Percentiles rank a stretch among this genome's conserved stretches.
Evolutionary conservation across 176 grass and related monocot genomes (phyloP).

Genomic region (Aegilops umbellulata): DNA sequence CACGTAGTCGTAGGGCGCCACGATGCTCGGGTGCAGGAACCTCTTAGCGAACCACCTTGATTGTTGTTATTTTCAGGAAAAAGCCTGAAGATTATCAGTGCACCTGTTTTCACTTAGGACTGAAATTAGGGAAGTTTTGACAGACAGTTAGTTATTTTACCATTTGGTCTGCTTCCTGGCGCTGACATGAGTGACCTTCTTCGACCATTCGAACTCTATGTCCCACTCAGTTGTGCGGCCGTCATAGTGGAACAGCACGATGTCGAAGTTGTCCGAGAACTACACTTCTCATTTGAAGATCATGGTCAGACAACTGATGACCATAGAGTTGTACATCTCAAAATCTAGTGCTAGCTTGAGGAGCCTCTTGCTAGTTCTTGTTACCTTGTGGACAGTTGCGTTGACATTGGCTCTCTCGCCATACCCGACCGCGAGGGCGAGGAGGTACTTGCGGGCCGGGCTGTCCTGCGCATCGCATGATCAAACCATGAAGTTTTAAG

Average conservation of each 20-base stretch:
- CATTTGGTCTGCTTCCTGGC: constrained; percentile 39
- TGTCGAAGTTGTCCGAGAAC: constrained; percentile 15
- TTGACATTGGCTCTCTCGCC: constrained; percentile 18
- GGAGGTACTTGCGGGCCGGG: constrained; percentile 7
- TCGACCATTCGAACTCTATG: constrained; percentile 36
- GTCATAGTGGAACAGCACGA: constrained; percentile 48
- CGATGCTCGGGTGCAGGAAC: constrained; percentile 48
- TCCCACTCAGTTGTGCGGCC: constrained; percentile 20
- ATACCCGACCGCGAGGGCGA: neutral
- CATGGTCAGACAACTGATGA: too few relatives aligned
- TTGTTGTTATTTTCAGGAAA: neutral
- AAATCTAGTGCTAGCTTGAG: neutral
- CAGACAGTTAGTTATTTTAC: neutral
- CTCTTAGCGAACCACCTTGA: constrained; percentile 55
- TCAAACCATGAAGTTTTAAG: too few relatives aligned
- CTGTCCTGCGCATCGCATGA: neutral
- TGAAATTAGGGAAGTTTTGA: neutral
- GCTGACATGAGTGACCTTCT: constrained; percentile 33
- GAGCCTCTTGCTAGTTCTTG: too few relatives aligned
- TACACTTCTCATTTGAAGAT: neutral
- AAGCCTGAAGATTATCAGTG: neutral
- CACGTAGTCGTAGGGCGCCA: constrained; percentile 43
- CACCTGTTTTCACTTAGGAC: neutral
- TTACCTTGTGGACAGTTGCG: constrained; percentile 23
- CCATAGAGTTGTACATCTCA: neutral